A percentile compares a stretch with the other conserved stretches of the same genome.
Evolutionary conservation across 257 asterid species (phyloP).

Genomic region (Forsythia viridissima): DNA sequence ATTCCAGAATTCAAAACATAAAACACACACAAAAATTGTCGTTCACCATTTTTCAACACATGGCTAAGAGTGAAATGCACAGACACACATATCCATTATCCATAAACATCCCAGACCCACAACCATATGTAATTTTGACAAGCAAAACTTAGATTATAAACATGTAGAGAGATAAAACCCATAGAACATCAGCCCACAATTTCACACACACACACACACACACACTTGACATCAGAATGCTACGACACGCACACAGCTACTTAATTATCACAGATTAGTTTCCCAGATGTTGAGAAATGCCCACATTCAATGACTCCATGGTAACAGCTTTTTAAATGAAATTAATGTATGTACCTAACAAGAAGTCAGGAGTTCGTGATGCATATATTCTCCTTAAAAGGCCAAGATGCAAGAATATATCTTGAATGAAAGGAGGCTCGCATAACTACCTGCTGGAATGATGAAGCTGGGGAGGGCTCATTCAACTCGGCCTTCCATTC

Average conservation of each 20-base stretch:
- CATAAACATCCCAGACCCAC: neutral
- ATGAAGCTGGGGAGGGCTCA: constrained; percentile 97
- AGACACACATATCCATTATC: neutral
- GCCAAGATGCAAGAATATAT: neutral
- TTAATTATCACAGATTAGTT: constrained; percentile 4
- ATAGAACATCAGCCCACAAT: neutral
- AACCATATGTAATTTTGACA: neutral
- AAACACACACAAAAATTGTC: neutral
- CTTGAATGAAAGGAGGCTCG: neutral
- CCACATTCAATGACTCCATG: neutral
- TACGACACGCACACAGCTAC: neutral
- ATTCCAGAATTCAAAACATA: neutral
- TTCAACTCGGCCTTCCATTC: constrained; percentile 94
- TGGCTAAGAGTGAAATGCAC: constrained; percentile 10
- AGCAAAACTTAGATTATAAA: neutral
- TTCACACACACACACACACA: neutral
- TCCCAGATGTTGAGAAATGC: constrained; percentile 13
- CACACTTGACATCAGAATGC: neutral
- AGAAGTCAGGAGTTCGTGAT: constrained; percentile 10
- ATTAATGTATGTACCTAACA: constrained; percentile 7
- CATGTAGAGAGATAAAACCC: neutral
- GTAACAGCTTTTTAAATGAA: constrained; percentile 1
- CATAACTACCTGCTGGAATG: constrained; percentile 75
- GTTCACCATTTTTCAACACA: neutral
- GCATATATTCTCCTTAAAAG: constrained; percentile 16